Conservation (phyloP, 1,284 basidiomycete genomes). For the Wallemia mellicola region DNA sequence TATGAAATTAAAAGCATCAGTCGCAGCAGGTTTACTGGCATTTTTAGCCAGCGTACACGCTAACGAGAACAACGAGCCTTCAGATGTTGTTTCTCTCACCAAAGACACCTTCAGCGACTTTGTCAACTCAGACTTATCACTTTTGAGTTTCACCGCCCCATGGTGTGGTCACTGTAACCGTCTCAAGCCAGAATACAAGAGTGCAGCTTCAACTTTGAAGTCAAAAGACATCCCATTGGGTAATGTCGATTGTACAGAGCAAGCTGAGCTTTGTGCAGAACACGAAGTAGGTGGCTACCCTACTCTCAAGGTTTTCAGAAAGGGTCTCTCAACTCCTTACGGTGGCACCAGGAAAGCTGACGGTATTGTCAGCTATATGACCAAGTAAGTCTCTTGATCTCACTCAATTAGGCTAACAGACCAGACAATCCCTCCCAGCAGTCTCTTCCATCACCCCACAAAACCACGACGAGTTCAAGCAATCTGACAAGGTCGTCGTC, state of each 20-base stretch:
- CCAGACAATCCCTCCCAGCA: conserved; percentile 78
- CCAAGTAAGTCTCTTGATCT: conserved; percentile 34
- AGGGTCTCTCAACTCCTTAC: conserved; percentile 51
- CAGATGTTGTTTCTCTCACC: conserved; percentile 52
- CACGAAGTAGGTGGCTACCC: conserved; percentile 76
- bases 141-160: conserved; percentile 85
- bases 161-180: conserved; percentile 25
- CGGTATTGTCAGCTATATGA: conserved; percentile 91
- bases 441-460: conserved; percentile 45
- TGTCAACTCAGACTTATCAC: conserved; percentile 45
- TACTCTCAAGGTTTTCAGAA: conserved; percentile 75
- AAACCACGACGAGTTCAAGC: conserved; percentile 59
- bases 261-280: conserved; percentile 53
- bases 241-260: conserved; percentile 42
- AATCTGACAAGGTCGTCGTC: conserved; percentile 66
- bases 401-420: not conserved
- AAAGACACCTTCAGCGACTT: conserved; percentile 35
- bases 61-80: conserved; percentile 31
- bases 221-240: conserved; percentile 61
- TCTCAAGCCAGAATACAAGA: conserved; percentile 73
- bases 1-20: not conserved
- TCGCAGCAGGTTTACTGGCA: not conserved
- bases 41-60: conserved; percentile 11
- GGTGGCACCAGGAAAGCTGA: conserved; percentile 72
- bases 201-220: conserved; percentile 76